Evolutionary conservation across 2,329 filamentous ascomycete species (phyloP).

Genomic region (Penicillium capsulatum): DNA sequence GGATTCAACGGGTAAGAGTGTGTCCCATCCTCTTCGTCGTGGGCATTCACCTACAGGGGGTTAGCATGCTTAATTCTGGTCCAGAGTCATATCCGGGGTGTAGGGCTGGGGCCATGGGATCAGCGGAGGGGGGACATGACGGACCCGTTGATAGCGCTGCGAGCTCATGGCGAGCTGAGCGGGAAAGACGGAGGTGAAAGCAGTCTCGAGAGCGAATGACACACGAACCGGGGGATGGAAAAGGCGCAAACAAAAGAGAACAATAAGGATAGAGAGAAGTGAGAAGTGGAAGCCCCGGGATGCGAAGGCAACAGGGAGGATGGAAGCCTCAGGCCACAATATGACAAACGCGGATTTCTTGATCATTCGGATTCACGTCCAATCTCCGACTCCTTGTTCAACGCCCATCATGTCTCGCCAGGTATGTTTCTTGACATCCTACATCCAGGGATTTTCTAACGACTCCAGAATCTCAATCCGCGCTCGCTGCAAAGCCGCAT

Average conservation of each 20-base stretch:
- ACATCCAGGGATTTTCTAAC: not conserved
- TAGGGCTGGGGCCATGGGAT: constrained; percentile 13
- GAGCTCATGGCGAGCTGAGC: constrained; percentile 47
- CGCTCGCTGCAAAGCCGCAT: constrained; percentile 36
- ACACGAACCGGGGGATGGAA: constrained; percentile 12
- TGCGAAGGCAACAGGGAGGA: constrained; percentile 23
- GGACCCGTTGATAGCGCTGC: constrained; percentile 48
- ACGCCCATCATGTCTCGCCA: constrained; percentile 26
- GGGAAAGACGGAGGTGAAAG: constrained; percentile 17
- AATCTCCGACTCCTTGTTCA: no score
- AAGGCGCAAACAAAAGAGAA: constrained; percentile 13
- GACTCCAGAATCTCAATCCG: constrained; percentile 15
- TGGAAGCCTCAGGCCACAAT: constrained; percentile 17
- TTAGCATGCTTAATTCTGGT: constrained; percentile 6
- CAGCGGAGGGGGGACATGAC: constrained; percentile 20
- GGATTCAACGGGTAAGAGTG: constrained; percentile 32
- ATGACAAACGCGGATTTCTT: constrained; percentile 5
- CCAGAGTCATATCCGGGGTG: constrained; percentile 13
- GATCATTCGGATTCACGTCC: not conserved
- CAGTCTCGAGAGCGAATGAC: constrained; percentile 17
- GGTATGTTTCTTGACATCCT: constrained; percentile 15
- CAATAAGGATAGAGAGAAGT: constrained; percentile 11
- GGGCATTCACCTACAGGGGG: constrained; percentile 40
- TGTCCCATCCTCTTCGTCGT: constrained; percentile 40
- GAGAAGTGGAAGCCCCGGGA: constrained; percentile 21